These are phyloP conservation scores for Mortierella alpina DNA, from an alignment of 192 early-diverging fungal species.

Conservation along the genomic window DNA sequence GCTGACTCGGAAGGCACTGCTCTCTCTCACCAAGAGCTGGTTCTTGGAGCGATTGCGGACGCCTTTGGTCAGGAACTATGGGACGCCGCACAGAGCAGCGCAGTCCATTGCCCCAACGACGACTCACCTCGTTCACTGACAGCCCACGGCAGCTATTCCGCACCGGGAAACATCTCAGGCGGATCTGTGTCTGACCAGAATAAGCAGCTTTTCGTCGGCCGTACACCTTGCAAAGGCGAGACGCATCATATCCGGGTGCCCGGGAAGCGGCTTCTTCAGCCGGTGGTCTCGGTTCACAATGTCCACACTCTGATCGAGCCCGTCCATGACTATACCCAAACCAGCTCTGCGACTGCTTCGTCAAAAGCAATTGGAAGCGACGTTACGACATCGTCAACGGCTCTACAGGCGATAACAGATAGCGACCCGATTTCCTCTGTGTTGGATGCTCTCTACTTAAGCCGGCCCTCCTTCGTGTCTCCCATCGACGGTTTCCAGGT, in stretches of 20 bases:
- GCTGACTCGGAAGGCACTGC: neutral
- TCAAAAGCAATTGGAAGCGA: neutral
- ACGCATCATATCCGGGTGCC: slow-evolving; percentile 35
- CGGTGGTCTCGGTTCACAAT: slow-evolving; percentile 47
- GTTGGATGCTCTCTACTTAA: slow-evolving; percentile 28
- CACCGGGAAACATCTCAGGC: neutral
- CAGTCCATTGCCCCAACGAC: slow-evolving; percentile 7
- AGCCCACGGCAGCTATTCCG: neutral
- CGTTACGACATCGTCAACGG: neutral
- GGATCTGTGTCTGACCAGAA: neutral
- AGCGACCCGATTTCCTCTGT: neutral
- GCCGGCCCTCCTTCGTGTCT: slow-evolving; percentile 40
- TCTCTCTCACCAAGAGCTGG: slow-evolving; percentile 14
- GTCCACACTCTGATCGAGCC: slow-evolving; percentile 44
- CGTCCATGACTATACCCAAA: slow-evolving; percentile 12
- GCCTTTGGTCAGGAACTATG: slow-evolving; percentile 44
- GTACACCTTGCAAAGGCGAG: slow-evolving; percentile 44
- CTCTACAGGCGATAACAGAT: too few species aligned
- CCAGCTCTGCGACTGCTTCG: neutral
- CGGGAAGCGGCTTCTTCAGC: slow-evolving; percentile 6
- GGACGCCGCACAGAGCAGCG: neutral
- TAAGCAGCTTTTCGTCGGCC: slow-evolving; percentile 10
- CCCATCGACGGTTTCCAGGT: slow-evolving; percentile 46
- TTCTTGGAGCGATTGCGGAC: slow-evolving; percentile 44
- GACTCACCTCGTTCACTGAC: neutral